phyloP scores from a whole-genome alignment of 768 basidiomycete species.

The button mushroom (Agaricus bisporus) region DNA sequence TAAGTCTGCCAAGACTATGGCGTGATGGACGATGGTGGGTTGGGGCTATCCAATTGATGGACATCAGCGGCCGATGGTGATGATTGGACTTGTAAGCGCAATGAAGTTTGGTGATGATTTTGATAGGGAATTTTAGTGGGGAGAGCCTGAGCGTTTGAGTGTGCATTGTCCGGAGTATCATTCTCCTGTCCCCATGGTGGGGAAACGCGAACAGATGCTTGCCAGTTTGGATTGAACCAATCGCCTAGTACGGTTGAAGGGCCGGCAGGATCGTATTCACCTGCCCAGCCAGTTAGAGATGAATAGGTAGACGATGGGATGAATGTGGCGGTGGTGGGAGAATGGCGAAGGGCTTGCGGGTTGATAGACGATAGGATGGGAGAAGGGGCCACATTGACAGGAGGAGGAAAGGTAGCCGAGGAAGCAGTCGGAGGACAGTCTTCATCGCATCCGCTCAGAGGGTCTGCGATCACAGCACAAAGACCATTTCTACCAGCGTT shows the following conservation, averaged over 20 bases:
- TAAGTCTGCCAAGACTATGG: neutral
- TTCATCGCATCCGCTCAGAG: conserved; percentile 14
- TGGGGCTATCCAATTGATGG: neutral
- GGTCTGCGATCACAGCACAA: conserved; percentile 20
- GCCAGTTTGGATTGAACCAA: neutral
- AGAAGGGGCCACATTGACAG: conserved; percentile 14
- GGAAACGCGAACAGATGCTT: neutral
- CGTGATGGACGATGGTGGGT: neutral
- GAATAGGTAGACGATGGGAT: conserved; percentile 26
- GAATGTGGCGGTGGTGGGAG: conserved; percentile 13
- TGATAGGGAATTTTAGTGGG: conserved; percentile 3
- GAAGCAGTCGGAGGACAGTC: conserved; percentile 13
- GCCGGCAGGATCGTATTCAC: conserved; percentile 16
- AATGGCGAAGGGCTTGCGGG: conserved; percentile 7
- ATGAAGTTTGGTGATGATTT: neutral
- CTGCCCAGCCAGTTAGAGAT: conserved; percentile 33
- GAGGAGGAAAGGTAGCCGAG: conserved; percentile 13
- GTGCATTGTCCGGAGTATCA: neutral
- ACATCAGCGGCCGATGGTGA: neutral
- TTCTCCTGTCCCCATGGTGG: conserved; percentile 3
- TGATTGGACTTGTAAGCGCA: neutral
- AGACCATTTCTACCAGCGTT: conserved; percentile 17
- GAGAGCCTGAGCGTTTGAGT: conserved; percentile 1
- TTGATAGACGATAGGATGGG: conserved; percentile 10
- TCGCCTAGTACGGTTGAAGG: neutral